Conservation (phyloP, 805 yeast species). For the Torulaspora franciscae region DNA sequence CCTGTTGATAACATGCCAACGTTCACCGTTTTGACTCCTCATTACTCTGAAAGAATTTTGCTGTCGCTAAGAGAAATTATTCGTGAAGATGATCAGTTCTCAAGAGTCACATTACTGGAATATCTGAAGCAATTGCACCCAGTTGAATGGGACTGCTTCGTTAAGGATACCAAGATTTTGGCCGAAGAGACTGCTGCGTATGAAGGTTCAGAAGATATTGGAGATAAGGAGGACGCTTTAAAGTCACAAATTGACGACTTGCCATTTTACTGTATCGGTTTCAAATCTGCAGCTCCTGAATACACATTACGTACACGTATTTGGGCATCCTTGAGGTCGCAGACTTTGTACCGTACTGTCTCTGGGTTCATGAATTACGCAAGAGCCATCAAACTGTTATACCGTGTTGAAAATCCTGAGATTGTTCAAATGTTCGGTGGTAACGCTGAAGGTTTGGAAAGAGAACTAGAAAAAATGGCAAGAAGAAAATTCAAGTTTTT, state of each 20-base stretch:
- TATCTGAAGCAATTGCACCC: conserved; percentile 94
- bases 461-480: conserved; percentile 89
- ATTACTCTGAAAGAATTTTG: conserved; percentile 89
- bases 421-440: conserved; percentile 98
- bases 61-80: conserved; percentile 92
- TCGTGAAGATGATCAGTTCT: conserved; percentile 94
- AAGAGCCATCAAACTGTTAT: conserved; percentile 87
- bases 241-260: conserved; percentile 84
- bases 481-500: conserved; percentile 75
- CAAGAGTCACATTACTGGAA: conserved; percentile 89
- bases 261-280: conserved; percentile 94
- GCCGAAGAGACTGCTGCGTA: conserved; percentile 91
- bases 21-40: conserved; percentile 94
- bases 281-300: conserved; percentile 96
- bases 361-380: conserved; percentile 99
- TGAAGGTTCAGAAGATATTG: conserved; percentile 42
- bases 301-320: conserved; percentile 93
- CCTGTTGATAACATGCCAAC: conserved; percentile 99
- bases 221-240: conserved; percentile 60
- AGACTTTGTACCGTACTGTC: conserved; percentile 92
- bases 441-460: conserved; percentile 92
- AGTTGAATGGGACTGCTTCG: conserved; percentile 96
- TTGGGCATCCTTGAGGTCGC: conserved; percentile 98
- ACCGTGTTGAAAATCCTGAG: conserved; percentile 93
- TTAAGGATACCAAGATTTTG: conserved; percentile 88